Conservation (phyloP, 2,329 filamentous ascomycete genomes). For the Fusarium proliferatum region DNA sequence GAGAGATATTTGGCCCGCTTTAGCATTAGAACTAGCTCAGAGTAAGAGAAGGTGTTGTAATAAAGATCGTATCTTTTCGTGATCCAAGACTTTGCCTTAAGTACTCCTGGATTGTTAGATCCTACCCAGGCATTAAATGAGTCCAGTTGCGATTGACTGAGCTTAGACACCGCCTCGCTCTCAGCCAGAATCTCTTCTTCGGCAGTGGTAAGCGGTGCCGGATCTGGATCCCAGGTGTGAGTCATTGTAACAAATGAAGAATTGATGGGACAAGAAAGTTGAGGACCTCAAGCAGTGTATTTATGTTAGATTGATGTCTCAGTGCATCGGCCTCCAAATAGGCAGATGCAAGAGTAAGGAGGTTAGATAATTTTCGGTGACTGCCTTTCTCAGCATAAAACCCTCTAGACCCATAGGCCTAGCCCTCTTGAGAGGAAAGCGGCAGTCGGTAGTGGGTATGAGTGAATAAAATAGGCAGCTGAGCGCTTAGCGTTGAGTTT, state of each 20-base stretch:
- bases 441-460: not conserved
- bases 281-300: not conserved
- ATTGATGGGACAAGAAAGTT: rapidly evolving
- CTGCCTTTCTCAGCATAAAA: not conserved
- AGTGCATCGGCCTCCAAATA: rapidly evolving
- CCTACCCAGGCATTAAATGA: not conserved
- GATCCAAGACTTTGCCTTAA: not conserved
- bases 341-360: not conserved
- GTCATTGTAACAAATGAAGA: not conserved
- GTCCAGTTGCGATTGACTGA: not conserved
- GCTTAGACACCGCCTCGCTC: not conserved
- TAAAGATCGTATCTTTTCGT: not conserved
- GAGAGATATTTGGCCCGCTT: not conserved
- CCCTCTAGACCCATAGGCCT: not conserved
- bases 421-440: not conserved
- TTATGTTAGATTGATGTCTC: rapidly evolving
- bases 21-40: not conserved
- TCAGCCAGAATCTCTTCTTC: not conserved
- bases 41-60: not conserved
- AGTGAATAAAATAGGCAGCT: not conserved
- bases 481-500: not conserved
- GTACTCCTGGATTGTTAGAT: not conserved
- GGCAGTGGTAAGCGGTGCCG: not conserved
- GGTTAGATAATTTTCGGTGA: not conserved
- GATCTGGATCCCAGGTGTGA: not conserved